A percentile compares a stretch with the other conserved stretches of the same genome.
Evolutionary conservation across 108 stramenopile genomes (phyloP).

Genomic region (Aurantiochytrium sp.): DNA sequence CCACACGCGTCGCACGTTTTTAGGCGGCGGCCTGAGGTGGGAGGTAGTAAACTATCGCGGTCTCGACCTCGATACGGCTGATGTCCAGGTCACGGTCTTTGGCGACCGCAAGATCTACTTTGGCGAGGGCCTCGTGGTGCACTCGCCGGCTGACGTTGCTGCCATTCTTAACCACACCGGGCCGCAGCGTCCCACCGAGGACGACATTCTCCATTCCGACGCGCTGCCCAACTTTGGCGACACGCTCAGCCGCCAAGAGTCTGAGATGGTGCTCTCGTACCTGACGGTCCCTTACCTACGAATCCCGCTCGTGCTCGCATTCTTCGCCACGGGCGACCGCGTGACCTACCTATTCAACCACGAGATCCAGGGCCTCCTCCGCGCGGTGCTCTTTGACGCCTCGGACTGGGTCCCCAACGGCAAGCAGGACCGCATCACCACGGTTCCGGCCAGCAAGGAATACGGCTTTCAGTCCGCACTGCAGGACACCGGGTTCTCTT

Average conservation of each 20-base stretch:
- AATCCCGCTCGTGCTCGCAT: conserved; percentile 32
- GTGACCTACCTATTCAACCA: not conserved
- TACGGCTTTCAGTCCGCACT: not conserved
- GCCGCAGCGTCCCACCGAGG: conserved; percentile 1
- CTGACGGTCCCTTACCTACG: conserved; percentile 40
- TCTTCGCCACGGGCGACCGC: conserved; percentile 34
- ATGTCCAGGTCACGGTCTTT: conserved; percentile 22
- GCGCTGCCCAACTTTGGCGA: conserved; percentile 31
- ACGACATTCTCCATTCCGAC: conserved; percentile 24
- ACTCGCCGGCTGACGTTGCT: conserved; percentile 19
- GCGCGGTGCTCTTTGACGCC: conserved; percentile 39
- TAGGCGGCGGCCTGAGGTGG: not conserved
- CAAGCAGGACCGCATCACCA: conserved; percentile 24
- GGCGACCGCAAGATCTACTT: conserved; percentile 32
- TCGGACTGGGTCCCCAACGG: conserved; percentile 34
- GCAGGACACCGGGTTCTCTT: not conserved
- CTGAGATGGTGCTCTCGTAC: conserved; percentile 28
- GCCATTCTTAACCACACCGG: conserved; percentile 1
- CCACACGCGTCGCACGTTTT: not conserved
- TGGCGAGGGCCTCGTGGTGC: conserved; percentile 27
- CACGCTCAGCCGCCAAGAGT: conserved; percentile 30
- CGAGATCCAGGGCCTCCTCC: not conserved
- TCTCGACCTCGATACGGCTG: conserved; percentile 23
- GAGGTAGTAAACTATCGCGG: conserved; percentile 15
- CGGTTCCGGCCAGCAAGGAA: not conserved